Evolutionary conservation across 306 rosid species (phyloP), one percentile per base, ranked within the genome.

Genomic region (Coriaria nepalensis): DNA sequence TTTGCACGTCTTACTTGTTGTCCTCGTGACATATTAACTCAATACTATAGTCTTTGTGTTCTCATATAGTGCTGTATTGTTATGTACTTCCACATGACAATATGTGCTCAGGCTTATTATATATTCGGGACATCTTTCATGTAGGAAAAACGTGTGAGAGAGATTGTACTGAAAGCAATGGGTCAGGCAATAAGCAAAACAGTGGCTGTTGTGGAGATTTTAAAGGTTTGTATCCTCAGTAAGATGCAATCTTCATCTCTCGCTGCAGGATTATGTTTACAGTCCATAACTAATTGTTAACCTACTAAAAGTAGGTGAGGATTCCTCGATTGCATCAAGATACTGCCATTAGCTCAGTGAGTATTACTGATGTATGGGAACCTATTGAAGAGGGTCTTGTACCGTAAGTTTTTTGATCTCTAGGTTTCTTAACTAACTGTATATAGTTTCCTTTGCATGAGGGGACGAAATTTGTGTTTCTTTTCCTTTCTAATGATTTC

Each of bases 121-220:
- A 20, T 20, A 20, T 57, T 40, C 53, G 42, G 63, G 50, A 34
- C 56, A 35, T 63, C 50, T 49, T 63, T 10, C 43, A 34, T 77
- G n/a, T 50, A 90, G 97, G 97, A 90, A 69, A 90, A 84, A 52
- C 71, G 58, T 39, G 94, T 65, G 7, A 74, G 53, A 45, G 97
- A 90, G 77, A 90, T 90, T 36, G 87, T 84, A 52, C 69, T 90
- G 75, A 90, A 90, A 73, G 97, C 97, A 68, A 90, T 90, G 97
- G 97, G 97, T 35, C 95, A 84, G 63, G 97, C 97, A 60, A 90
- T 90, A 72, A 90, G 92, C 75, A 90, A 90, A 86, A 78, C 97
- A 12, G 97, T 90, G 48, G 92, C 85, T 33, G 82, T 84, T 74
- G 80, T 87, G 55, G 95, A 90, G 77, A 84, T 81, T 66, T 68